Percentiles rank a stretch among this genome's conserved stretches.
Evolutionary conservation across 176 grass and related monocot genomes (phyloP).

Genomic region (Otatea glauca): DNA sequence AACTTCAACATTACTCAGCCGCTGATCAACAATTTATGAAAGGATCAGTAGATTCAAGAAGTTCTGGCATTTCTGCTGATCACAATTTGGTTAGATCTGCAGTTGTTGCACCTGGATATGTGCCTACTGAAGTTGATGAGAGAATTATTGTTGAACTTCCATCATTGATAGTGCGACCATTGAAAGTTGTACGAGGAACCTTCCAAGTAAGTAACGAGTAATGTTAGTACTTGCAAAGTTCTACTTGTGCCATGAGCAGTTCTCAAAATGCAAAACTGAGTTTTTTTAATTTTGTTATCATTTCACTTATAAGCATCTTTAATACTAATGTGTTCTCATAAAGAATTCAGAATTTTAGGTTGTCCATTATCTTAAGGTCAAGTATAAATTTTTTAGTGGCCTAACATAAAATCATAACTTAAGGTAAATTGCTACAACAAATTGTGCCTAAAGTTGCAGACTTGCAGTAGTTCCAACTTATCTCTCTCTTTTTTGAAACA

Average conservation of each 20-base stretch:
- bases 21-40: slow-evolving; percentile 67
- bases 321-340: not conserved
- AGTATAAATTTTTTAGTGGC: not conserved
- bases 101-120: slow-evolving; percentile 78
- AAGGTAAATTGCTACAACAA: slow-evolving; percentile 24
- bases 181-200: slow-evolving; percentile 90
- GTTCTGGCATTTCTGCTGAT: slow-evolving; percentile 64
- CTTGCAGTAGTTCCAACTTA: not conserved
- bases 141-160: slow-evolving; percentile 93
- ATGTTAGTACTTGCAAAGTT: slow-evolving; percentile 28
- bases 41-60: slow-evolving; percentile 66
- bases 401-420: slow-evolving; percentile 15
- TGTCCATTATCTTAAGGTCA: slow-evolving; percentile 13
- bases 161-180: slow-evolving; percentile 87
- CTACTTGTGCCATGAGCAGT: not conserved
- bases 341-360: slow-evolving; percentile 17
- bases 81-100: slow-evolving; percentile 77
- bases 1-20: slow-evolving; percentile 58
- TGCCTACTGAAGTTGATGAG: slow-evolving; percentile 83
- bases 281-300: slow-evolving; percentile 31
- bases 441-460: not conserved
- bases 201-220: slow-evolving; percentile 77
- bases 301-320: slow-evolving; percentile 1
- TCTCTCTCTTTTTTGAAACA: not conserved
- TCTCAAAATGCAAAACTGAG: slow-evolving; percentile 5